These are phyloP conservation scores for Solanum chmielewskii DNA, from an alignment of 257 asterid species.

Conservation along the genomic window DNA sequence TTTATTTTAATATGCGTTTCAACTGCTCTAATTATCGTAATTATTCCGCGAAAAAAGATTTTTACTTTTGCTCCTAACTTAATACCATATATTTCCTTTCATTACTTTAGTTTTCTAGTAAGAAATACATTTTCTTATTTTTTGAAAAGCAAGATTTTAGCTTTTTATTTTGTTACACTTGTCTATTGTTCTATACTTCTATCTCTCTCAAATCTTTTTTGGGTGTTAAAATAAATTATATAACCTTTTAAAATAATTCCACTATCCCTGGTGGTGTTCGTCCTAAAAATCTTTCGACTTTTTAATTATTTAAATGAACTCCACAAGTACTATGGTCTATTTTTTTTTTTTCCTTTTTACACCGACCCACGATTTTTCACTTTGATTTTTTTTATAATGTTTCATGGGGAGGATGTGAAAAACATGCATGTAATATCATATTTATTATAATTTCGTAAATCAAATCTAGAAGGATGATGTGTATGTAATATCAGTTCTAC, in stretches of 20 bases:
- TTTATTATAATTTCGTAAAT: neutral
- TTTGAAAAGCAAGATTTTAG: neutral
- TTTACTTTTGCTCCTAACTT: neutral
- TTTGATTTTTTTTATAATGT: neutral
- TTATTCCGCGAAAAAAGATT: neutral
- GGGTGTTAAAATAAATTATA: neutral
- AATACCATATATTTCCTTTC: neutral
- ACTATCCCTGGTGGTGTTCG: neutral
- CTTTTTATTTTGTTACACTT: neutral
- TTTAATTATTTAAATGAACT: neutral
- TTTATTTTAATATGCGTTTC: neutral
- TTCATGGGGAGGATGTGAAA: neutral
- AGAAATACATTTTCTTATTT: neutral
- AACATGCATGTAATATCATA: neutral
- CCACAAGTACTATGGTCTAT: neutral
- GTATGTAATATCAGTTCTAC: neutral
- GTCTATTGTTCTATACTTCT: neutral
- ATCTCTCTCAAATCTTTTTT: neutral
- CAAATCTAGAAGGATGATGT: neutral
- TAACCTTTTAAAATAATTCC: neutral
- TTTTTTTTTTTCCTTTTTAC: neutral
- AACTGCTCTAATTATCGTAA: fast-evolving
- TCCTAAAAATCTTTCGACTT: neutral
- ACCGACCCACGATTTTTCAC: neutral
- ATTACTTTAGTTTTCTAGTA: neutral